phyloP scores from a whole-genome alignment of 768 basidiomycete genomes.

The Lyophyllum atratum region DNA sequence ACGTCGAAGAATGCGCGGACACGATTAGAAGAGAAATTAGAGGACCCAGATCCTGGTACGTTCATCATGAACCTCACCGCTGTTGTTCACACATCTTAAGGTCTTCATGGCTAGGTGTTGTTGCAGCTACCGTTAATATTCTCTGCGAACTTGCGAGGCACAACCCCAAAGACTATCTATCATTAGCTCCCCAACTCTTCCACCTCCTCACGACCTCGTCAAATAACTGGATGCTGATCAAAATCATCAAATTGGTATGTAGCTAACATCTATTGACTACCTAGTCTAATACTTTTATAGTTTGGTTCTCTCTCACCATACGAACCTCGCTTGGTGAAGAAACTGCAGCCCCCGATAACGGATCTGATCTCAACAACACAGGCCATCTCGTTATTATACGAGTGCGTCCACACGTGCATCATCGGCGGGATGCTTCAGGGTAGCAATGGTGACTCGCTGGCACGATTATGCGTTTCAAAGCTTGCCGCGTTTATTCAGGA shows the following conservation, averaged over 20 bases:
- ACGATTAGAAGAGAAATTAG: conserved; percentile 77
- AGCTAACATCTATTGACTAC: background rate
- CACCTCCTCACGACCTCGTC: conserved; percentile 90
- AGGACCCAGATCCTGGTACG: conserved; percentile 73
- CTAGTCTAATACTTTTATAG: conserved; percentile 39
- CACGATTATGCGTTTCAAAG: conserved; percentile 89
- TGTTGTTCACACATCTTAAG: background rate
- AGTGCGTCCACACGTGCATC: conserved; percentile 98
- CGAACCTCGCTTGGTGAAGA: conserved; percentile 92
- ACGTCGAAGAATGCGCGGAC: conserved; percentile 63
- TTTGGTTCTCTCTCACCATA: conserved; percentile 91
- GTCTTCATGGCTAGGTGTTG: conserved; percentile 60
- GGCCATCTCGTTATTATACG: conserved; percentile 94
- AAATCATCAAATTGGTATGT: conserved; percentile 90
- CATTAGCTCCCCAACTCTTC: conserved; percentile 90
- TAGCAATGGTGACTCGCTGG: conserved; percentile 73
- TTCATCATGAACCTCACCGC: background rate
- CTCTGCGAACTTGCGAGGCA: conserved; percentile 88
- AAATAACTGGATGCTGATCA: conserved; percentile 99
- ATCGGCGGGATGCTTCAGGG: conserved; percentile 94
- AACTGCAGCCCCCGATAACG: conserved; percentile 91
- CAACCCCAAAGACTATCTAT: conserved; percentile 79
- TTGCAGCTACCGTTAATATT: conserved; percentile 93
- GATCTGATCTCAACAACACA: conserved; percentile 94
- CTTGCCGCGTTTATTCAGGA: conserved; percentile 91